Percentiles rank a stretch among this genome's conserved stretches.
Evolutionary conservation across 371 early-diverging fungal genomes (phyloP).

Genomic region (Parasitella parasitica): DNA sequence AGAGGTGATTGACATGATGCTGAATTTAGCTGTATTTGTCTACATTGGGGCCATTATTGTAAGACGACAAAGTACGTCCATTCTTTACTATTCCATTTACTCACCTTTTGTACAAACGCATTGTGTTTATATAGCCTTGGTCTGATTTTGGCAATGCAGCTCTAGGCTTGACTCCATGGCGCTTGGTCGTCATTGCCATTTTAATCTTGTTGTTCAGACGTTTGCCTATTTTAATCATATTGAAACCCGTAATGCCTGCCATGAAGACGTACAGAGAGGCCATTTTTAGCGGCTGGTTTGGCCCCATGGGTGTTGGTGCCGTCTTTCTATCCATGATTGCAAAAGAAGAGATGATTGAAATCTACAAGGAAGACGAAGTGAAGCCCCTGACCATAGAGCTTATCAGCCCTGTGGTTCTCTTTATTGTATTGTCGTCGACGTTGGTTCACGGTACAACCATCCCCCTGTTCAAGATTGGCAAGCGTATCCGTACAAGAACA

Average conservation of each 20-base stretch:
- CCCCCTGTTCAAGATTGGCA: constrained; percentile 68
- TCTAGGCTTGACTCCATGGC: constrained; percentile 63
- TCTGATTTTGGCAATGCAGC: constrained; percentile 56
- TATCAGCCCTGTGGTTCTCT: constrained; percentile 67
- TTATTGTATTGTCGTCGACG: constrained; percentile 75
- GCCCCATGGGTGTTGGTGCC: constrained; percentile 87
- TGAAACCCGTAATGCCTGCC: constrained; percentile 72
- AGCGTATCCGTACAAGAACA: constrained; percentile 51
- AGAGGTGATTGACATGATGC: constrained; percentile 89
- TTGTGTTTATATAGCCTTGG: constrained; percentile 70
- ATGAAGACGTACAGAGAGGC: constrained; percentile 79
- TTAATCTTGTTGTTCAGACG: constrained; percentile 82
- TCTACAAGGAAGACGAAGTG: constrained; percentile 21
- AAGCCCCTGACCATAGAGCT: constrained; percentile 27
- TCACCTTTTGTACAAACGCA: not conserved
- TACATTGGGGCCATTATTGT: constrained; percentile 87
- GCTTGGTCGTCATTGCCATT: constrained; percentile 66
- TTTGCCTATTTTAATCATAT: constrained; percentile 70
- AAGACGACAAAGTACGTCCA: constrained; percentile 11
- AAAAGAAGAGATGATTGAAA: constrained; percentile 48
- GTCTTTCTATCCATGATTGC: constrained; percentile 74
- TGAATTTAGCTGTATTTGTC: constrained; percentile 91
- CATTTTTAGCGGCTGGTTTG: constrained; percentile 96
- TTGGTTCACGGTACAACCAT: constrained; percentile 83
- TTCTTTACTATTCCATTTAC: not conserved